These are phyloP conservation scores for Cyclotella atomus DNA, from an alignment of 108 stramenopile genomes.

Conservation along the genomic window DNA sequence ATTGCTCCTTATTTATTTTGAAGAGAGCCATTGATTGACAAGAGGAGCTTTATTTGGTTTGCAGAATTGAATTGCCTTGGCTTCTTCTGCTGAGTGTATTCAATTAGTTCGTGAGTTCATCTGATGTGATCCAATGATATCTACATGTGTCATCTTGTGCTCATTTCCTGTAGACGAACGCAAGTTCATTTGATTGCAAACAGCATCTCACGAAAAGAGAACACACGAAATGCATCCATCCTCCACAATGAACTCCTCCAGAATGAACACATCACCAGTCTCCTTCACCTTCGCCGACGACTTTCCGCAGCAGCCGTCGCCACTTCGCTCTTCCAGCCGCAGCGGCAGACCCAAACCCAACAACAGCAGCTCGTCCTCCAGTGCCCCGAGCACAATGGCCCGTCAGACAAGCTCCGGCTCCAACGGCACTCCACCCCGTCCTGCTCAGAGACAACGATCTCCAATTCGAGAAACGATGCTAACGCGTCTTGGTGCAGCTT, in stretches of 20 bases:
- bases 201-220: no score
- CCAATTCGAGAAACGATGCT: slow-evolving; percentile 2
- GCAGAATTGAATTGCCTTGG: no score
- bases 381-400: background rate
- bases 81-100: no score
- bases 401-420: no score
- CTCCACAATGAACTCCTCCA: background rate
- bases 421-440: background rate
- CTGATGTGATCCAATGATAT: no score
- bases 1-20: no score
- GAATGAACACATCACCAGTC: slow-evolving; percentile 4
- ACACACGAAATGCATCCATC: background rate
- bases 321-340: background rate
- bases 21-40: no score
- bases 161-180: no score
- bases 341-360: background rate
- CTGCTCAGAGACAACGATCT: background rate
- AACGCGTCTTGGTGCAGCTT: slow-evolving; percentile 4
- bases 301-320: background rate
- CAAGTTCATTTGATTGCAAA: no score
- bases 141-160: no score
- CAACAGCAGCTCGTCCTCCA: background rate
- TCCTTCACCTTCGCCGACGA: slow-evolving; percentile 11
- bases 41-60: no score
- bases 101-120: no score